Evolutionary conservation across 306 rosid genomes (phyloP).

Genomic region (Sicyos edulis): DNA sequence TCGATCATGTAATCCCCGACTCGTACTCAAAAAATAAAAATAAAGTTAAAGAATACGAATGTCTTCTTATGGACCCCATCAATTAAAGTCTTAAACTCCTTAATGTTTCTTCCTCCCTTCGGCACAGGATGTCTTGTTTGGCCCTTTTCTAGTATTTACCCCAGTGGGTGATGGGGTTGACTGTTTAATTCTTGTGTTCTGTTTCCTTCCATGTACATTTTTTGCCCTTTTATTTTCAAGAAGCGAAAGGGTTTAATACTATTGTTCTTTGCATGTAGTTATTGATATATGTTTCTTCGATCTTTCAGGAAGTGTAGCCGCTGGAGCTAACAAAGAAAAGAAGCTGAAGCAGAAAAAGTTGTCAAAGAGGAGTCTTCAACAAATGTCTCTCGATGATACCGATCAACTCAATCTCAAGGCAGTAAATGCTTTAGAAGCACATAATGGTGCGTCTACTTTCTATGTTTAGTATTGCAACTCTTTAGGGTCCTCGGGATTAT

Average conservation of each 20-base stretch:
- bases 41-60: not conserved
- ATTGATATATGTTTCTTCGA: not conserved
- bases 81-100: not conserved
- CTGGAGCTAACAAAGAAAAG: not conserved
- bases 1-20: too few relatives aligned
- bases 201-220: not conserved
- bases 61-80: not conserved
- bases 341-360: not conserved
- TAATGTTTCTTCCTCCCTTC: not conserved
- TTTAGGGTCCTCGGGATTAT: not conserved
- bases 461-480: constrained; percentile 4
- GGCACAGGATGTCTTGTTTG: not conserved
- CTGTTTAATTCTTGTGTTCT: not conserved
- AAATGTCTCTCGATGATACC: not conserved
- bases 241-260: not conserved
- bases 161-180: not conserved
- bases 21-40: too few relatives aligned
- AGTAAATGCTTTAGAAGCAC: constrained; percentile 12
- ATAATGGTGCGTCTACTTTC: not conserved
- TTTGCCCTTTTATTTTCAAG: not conserved
- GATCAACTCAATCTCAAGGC: constrained; percentile 4
- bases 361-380: constrained; percentile 12
- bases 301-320: not conserved
- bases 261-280: not conserved
- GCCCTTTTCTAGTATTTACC: not conserved